Evolutionary conservation across 805 yeast species (phyloP).

Genomic region (Metschnikowia orientalis): DNA sequence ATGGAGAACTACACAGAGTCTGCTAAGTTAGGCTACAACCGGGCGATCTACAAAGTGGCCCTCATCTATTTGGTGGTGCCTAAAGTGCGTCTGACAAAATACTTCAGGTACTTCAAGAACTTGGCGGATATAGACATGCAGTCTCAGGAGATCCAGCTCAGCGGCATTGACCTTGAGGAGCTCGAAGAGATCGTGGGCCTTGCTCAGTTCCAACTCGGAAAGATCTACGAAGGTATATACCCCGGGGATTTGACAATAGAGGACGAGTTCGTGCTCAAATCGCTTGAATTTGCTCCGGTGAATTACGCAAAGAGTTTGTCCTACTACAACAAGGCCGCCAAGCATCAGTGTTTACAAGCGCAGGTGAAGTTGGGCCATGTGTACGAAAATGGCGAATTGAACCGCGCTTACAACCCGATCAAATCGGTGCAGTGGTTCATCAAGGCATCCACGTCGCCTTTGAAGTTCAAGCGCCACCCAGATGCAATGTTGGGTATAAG

Average conservation of each 20-base stretch:
- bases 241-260: slow-evolving; percentile 39
- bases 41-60: slow-evolving; percentile 41
- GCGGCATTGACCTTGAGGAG: slow-evolving; percentile 38
- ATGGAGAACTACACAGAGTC: slow-evolving; percentile 32
- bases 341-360: slow-evolving; percentile 35
- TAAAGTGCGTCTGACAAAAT: slow-evolving; percentile 30
- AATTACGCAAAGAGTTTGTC: slow-evolving; percentile 39
- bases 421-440: slow-evolving; percentile 44
- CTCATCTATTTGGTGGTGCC: slow-evolving; percentile 34
- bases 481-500: slow-evolving; percentile 44
- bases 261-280: slow-evolving; percentile 32
- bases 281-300: slow-evolving; percentile 38
- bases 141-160: slow-evolving; percentile 29
- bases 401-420: slow-evolving; percentile 34
- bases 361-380: slow-evolving; percentile 40
- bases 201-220: slow-evolving; percentile 40
- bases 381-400: slow-evolving; percentile 41
- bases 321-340: slow-evolving; percentile 41
- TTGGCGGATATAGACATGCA: slow-evolving; percentile 36
- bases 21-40: slow-evolving; percentile 41
- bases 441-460: slow-evolving; percentile 38
- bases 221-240: slow-evolving; percentile 41
- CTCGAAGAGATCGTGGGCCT: slow-evolving; percentile 38
- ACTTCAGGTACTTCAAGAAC: slow-evolving; percentile 31
- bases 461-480: slow-evolving; percentile 37